Evolutionary conservation across 176 grass and related monocot species (phyloP), one percentile per base, ranked within the genome.

Genomic region (Cenchrus americanus): DNA sequence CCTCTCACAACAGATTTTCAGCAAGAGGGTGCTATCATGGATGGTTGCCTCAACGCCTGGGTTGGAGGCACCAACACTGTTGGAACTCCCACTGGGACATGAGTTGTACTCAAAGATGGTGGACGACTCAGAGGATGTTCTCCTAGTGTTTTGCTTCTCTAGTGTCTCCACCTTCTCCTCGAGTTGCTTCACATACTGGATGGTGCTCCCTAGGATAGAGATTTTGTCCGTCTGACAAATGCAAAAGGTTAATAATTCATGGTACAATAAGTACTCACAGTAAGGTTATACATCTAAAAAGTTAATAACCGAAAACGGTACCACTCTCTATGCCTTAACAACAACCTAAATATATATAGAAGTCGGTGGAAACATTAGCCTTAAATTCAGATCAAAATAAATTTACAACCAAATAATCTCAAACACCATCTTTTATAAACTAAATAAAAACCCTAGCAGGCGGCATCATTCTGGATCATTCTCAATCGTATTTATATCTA

Each of bases 181-280:
- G 2, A 94, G 89, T 12, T 89, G 77, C 55, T 89, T 94, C 46
- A 92, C 83, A 23, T 94, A 83, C 14, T 74, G 37, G 61, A 92
- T 81, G 57, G 89, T 89, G 54, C 87, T 84, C 61, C 89, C 89
- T 22, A 94, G 84, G 59, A 94, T 18, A 7, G 92, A 92, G 8
- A 91, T 78, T 63, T 94, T 94, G 78, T 94, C 92, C 11, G 78
- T 89, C 92, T 94, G 49, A 84, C 53, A 30, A 83, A 47, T 61
- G 37, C 53, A 55, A 19, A 55, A 68, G 0, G 2, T 70, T 51
- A 60, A 10, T 50, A 37, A 37, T 4, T 37, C 34, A 37, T 37
- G 34, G 2, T 37, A 30, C 27, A 30, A 30, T 30, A 30, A 30
- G 34, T 37, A 37, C 34, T 37, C 34, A 37, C 34, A 37, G 4